Evolutionary conservation across 495 filamentous ascomycete genomes (phyloP).

Genomic region (Choiromyces venosus): DNA sequence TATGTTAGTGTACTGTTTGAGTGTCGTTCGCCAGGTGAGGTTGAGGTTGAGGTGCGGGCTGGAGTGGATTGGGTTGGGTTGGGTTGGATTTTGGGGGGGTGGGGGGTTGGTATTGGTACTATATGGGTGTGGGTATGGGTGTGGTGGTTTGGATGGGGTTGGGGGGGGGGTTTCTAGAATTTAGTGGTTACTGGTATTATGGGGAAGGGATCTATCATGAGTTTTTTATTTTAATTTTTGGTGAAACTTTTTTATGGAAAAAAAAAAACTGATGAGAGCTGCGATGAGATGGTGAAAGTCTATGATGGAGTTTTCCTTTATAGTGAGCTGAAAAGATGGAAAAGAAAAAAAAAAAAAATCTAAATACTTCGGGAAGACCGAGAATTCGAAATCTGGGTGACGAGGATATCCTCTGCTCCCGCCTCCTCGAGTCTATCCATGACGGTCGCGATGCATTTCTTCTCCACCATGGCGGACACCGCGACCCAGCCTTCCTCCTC

Average conservation of each 20-base stretch:
- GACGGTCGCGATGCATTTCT: slow-evolving; percentile 75
- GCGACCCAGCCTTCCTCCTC: slow-evolving; percentile 91
- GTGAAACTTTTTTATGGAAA: too few species aligned
- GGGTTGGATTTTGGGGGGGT: slow-evolving; percentile 29
- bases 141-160: too few species aligned
- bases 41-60: slow-evolving; percentile 5
- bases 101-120: not conserved
- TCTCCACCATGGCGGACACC: slow-evolving; percentile 87
- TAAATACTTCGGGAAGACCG: slow-evolving; percentile 10
- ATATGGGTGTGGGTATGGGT: too few species aligned
- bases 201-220: too few species aligned
- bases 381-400: slow-evolving; percentile 82
- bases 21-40: slow-evolving; percentile 2
- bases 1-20: too few species aligned
- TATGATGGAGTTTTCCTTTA: not conserved
- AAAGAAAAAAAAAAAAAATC: too few species aligned
- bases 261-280: too few species aligned
- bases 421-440: slow-evolving; percentile 78
- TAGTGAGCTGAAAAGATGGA: too few species aligned
- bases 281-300: not conserved
- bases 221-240: not conserved
- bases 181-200: not conserved
- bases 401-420: slow-evolving; percentile 83
- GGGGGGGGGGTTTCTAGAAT: not conserved
- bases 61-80: slow-evolving; percentile 18